phyloP scores from a whole-genome alignment of 2,329 filamentous ascomycete genomes.

The Ceratocystiopsis minuta region DNA sequence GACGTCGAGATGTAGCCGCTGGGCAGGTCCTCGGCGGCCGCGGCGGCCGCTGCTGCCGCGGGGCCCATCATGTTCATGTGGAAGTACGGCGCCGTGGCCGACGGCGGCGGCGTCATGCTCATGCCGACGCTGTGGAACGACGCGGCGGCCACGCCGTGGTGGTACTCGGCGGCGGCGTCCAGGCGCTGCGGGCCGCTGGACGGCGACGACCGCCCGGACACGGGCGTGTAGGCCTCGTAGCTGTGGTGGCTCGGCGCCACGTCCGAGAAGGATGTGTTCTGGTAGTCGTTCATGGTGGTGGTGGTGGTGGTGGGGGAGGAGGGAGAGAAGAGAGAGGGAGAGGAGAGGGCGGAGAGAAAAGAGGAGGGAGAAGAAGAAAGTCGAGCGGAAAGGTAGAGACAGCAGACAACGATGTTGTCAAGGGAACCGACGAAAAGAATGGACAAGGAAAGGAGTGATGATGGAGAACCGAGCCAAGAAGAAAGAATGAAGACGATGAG shows the following conservation, averaged over 20 bases:
- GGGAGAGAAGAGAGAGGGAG: background rate
- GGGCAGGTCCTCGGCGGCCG: background rate
- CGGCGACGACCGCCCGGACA: conserved; percentile 25
- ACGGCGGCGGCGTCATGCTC: conserved; percentile 20
- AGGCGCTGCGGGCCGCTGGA: conserved; percentile 14
- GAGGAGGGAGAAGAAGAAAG: background rate
- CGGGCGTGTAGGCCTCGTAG: conserved; percentile 27
- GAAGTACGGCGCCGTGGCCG: conserved; percentile 8
- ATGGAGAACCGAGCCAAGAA: background rate
- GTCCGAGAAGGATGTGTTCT: conserved; percentile 15
- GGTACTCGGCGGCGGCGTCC: conserved; percentile 15
- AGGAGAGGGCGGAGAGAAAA: background rate
- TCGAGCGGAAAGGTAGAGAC: background rate
- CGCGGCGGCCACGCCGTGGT: background rate
- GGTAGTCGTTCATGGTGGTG: conserved; percentile 19
- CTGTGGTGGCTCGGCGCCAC: conserved; percentile 11
- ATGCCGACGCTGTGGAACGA: conserved; percentile 14
- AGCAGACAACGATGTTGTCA: background rate
- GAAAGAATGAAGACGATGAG: background rate
- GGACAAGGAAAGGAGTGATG: background rate
- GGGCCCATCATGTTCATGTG: conserved; percentile 2
- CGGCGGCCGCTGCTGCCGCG: background rate
- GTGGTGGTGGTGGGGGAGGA: conserved; percentile 5
- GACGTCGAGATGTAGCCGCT: conserved; percentile 1
- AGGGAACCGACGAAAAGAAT: background rate